Conservation (phyloP, 768 basidiomycete species). For the Glaciozyma antarctica region DNA sequence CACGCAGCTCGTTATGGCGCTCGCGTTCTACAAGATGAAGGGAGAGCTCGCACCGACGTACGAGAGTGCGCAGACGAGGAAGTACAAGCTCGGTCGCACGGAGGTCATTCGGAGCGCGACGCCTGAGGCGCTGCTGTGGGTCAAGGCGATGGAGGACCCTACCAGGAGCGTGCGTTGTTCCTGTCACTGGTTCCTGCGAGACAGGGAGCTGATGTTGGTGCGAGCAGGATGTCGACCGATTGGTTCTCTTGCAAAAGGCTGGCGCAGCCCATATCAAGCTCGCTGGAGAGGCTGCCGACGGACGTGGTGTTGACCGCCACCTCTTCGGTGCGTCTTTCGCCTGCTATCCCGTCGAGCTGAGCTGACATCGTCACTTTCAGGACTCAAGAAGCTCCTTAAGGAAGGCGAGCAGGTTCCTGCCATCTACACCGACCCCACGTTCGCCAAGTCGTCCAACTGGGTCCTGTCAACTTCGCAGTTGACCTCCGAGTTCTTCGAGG, state of each 20-base stretch:
- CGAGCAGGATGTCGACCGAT: slow-evolving; percentile 51
- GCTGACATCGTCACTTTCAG: background rate
- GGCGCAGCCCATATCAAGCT: slow-evolving; percentile 77
- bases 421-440: slow-evolving; percentile 44
- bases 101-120: slow-evolving; percentile 87
- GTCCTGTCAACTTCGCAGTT: slow-evolving; percentile 85
- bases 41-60: slow-evolving; percentile 47
- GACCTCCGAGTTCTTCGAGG: slow-evolving; percentile 68
- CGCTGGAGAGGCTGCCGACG: slow-evolving; percentile 82
- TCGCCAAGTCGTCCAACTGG: slow-evolving; percentile 68
- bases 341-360: background rate
- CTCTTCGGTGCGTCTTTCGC: slow-evolving; percentile 51
- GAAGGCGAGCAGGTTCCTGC: slow-evolving; percentile 58
- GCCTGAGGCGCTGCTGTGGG: slow-evolving; percentile 72
- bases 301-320: slow-evolving; percentile 89
- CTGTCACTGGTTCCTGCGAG: background rate
- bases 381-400: slow-evolving; percentile 69
- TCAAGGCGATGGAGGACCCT: slow-evolving; percentile 72
- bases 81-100: slow-evolving; percentile 79
- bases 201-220: background rate
- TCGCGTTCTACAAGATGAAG: slow-evolving; percentile 78
- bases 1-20: slow-evolving; percentile 89
- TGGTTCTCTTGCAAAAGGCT: slow-evolving; percentile 62
- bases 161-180: slow-evolving; percentile 45
- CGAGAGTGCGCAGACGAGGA: slow-evolving; percentile 88